These are phyloP conservation scores for Flaveria linearis DNA, from an alignment of 129 eudicot genomes.

Conservation along the genomic window DNA sequence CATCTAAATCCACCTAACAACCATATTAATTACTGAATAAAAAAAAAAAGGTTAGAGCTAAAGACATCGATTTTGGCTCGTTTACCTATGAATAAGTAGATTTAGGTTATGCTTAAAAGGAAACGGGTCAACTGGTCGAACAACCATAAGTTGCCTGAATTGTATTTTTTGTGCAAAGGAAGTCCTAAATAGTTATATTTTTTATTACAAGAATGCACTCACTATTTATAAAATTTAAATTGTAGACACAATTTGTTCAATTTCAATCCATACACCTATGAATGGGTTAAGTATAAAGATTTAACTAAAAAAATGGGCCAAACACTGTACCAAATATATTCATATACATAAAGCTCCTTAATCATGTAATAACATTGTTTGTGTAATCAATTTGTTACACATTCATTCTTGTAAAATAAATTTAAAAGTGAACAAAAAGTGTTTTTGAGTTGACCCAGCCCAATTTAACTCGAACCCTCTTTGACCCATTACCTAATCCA, in stretches of 20 bases:
- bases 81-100: background rate
- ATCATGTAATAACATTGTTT: background rate
- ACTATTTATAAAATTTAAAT: background rate
- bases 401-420: background rate
- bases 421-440: background rate
- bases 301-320: background rate
- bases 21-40: conserved; percentile 11
- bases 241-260: background rate
- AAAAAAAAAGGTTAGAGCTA: background rate
- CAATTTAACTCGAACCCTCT: background rate
- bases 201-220: background rate
- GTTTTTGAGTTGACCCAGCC: background rate
- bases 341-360: background rate
- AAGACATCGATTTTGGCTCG: background rate
- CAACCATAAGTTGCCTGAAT: background rate
- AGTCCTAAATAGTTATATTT: background rate
- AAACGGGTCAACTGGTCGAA: background rate
- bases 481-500: background rate
- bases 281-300: background rate
- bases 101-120: background rate
- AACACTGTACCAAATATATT: background rate
- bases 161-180: background rate
- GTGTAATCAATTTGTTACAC: background rate
- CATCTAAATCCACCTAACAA: background rate
- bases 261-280: background rate